A percentile compares a stretch with the other conserved stretches of the same genome.
These are phyloP conservation scores for Zymoseptoria crescenta DNA, from an alignment of 2,329 filamentous ascomycete species.

Conservation along the genomic window DNA sequence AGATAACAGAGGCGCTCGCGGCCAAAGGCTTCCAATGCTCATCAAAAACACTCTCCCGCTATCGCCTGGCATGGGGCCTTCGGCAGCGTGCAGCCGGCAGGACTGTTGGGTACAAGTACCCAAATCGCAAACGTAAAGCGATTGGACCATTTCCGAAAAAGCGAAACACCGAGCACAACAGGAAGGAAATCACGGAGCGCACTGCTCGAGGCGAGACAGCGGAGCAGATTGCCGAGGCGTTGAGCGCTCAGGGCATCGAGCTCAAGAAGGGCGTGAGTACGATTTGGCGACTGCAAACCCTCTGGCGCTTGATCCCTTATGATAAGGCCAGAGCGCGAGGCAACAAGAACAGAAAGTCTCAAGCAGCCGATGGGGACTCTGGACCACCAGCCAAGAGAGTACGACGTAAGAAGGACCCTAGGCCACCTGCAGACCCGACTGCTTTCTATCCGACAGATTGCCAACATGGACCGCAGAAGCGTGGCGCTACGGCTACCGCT, in stretches of 20 bases:
- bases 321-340: slow-evolving; percentile 19
- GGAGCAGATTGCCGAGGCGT: slow-evolving; percentile 18
- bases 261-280: slow-evolving; percentile 17
- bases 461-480: slow-evolving; percentile 19
- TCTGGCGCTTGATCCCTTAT: slow-evolving; percentile 19
- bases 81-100: slow-evolving; percentile 15
- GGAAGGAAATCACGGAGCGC: slow-evolving; percentile 16
- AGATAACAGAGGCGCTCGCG: slow-evolving; percentile 16
- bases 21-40: slow-evolving; percentile 15
- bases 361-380: background rate
- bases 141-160: slow-evolving; percentile 4
- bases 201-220: slow-evolving; percentile 19
- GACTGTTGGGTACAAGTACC: slow-evolving; percentile 1
- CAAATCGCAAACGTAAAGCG: slow-evolving; percentile 5
- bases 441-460: slow-evolving; percentile 17
- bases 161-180: slow-evolving; percentile 12
- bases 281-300: slow-evolving; percentile 19
- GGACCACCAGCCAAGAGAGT: background rate
- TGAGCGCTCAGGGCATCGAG: slow-evolving; percentile 15
- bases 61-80: slow-evolving; percentile 20
- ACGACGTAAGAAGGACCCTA: background rate
- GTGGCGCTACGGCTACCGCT: background rate
- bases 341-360: slow-evolving; percentile 7
- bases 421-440: slow-evolving; percentile 9
- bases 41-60: slow-evolving; percentile 18